Evolutionary conservation across 225 moss, liverwort and hornwort species (phyloP), one percentile per base, ranked within the genome.

Genomic region (Rhytidiadelphus loreus): DNA sequence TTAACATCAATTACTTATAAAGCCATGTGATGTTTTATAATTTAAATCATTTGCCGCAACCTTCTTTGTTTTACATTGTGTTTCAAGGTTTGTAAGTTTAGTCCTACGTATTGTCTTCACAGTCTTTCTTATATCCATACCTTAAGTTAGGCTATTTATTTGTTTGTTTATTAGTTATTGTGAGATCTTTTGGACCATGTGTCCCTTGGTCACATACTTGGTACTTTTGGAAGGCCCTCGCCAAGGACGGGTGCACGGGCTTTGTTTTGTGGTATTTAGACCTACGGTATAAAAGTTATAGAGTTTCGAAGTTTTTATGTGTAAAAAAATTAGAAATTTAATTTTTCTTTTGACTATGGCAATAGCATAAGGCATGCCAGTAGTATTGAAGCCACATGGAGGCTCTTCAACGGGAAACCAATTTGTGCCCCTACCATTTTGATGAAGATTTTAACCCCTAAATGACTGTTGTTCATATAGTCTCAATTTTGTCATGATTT

Each of bases 401-500:
- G 32, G 1, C 20, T 32, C 12, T 50, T 48, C 2, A 7, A 74
- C 32, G 21, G 8, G 7, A 13, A 33, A 50, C 4, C 33, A 75
- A 50, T 33, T 75, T 33, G 8, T 33, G 4, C 2, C 2, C 4
- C 30, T 30, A 50, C 3, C 11, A 50, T 75, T 30, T 48, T 74
- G 7, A 50, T 33, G 33, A 75, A 50, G 3, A 32, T 33, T 75
- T 48, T 5, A 26, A 5, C 9, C 6, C 3, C 3, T 15, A 41
- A 41, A 41, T 1, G 23, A 25, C 4, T 4, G 24, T 24, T 25
- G 6, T 70, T 68, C 2, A 2, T n/a, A 7, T 0, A 0, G 12
- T 68, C 7, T 22, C 4, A 12, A 23, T 68, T n/a, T 4, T 22
- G 7, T n/a, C 1, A 0, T 37, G n/a, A n/a, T n/a, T n/a, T 7